phyloP scores from a whole-genome alignment of 2,329 filamentous ascomycete genomes.

The Ramichloridium luteum region DNA sequence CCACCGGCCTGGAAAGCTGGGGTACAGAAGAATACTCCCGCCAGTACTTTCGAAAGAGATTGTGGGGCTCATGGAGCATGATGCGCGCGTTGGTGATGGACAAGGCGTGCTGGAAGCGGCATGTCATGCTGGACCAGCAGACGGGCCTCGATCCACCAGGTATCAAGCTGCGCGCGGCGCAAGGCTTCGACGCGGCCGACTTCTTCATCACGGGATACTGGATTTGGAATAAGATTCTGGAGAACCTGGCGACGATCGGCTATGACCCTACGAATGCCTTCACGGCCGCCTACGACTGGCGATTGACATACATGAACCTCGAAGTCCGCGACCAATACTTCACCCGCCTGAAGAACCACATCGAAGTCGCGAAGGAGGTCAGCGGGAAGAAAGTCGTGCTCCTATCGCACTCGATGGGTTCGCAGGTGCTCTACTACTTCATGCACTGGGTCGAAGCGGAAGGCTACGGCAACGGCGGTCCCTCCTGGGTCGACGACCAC shows the following conservation, averaged over 20 bases:
- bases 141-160: conserved; percentile 84
- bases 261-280: conserved; percentile 77
- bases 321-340: conserved; percentile 91
- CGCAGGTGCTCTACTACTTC: conserved; percentile 81
- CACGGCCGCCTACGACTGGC: conserved; percentile 75
- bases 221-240: conserved; percentile 98
- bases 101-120: conserved; percentile 86
- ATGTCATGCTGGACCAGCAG: conserved; percentile 89
- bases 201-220: conserved; percentile 87
- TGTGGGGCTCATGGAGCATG: conserved; percentile 99
- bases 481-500: conserved; percentile 78
- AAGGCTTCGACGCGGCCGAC: conserved; percentile 94
- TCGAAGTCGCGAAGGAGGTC: conserved; percentile 68
- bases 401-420: conserved; percentile 94
- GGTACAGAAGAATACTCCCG: conserved; percentile 74
- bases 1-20: conserved; percentile 93
- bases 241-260: conserved; percentile 89
- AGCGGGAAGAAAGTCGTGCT: conserved; percentile 70
- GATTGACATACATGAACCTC: conserved; percentile 77
- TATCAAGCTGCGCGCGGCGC: conserved; percentile 81
- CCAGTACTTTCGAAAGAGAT: conserved; percentile 81
- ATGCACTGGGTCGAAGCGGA: conserved; percentile 71
- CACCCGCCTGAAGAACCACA: conserved; percentile 74
- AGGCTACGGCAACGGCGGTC: conserved; percentile 66
- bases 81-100: conserved; percentile 89